Evolutionary conservation across 1,284 basidiomycete species (phyloP).

Genomic region (Leccinum pallidistipes): DNA sequence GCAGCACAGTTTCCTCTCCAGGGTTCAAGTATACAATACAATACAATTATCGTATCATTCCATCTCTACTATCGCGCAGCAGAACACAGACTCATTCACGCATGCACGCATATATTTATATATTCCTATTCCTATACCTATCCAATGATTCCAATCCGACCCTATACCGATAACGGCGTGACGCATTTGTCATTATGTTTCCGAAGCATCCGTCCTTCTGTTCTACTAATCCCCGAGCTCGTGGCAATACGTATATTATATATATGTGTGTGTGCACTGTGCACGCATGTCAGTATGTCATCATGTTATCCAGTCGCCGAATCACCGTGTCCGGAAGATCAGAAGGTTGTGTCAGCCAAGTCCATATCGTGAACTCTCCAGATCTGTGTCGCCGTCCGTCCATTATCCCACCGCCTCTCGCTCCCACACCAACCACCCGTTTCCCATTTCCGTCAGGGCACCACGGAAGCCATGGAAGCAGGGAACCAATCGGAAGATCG

Average conservation of each 20-base stretch:
- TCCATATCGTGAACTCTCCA: neutral
- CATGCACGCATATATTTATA: neutral
- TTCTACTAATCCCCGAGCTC: neutral
- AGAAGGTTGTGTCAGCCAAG: neutral
- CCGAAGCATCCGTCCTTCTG: neutral
- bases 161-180: neutral
- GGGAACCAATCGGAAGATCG: neutral
- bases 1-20: neutral
- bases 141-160: neutral
- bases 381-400: neutral
- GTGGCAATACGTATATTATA: neutral
- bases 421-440: neutral
- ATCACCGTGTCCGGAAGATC: neutral
- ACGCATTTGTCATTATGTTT: neutral
- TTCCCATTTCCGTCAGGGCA: neutral
- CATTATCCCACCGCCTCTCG: neutral
- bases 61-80: neutral
- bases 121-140: neutral
- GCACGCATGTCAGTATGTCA: neutral
- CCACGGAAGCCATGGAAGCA: neutral
- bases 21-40: neutral
- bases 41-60: neutral
- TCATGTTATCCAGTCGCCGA: neutral
- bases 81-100: neutral
- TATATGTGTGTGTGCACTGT: neutral